Conservation (phyloP, 306 rosid genomes). For the Begonia fuchsioides region DNA sequence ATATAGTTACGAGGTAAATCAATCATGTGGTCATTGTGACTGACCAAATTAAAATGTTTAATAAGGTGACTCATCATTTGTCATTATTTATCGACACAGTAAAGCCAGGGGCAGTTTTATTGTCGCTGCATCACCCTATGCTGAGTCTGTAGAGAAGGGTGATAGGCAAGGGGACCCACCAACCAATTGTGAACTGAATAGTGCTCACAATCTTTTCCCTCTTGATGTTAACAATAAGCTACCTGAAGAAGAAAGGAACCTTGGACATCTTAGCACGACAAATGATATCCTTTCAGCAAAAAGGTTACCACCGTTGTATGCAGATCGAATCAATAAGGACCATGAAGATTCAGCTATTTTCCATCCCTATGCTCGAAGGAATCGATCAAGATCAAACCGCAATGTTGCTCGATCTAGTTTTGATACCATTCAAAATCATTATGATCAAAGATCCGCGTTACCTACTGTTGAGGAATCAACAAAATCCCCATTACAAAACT, state of each 20-base stretch:
- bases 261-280: too few relatives aligned
- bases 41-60: too few relatives aligned
- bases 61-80: constrained; percentile 1
- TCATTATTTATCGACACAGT: constrained; percentile 38
- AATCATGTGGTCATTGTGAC: not conserved
- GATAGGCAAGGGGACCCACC: constrained; percentile 69
- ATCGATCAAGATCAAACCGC: constrained; percentile 75
- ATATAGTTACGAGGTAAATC: constrained; percentile 70
- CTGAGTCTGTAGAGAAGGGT: constrained; percentile 92
- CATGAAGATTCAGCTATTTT: constrained; percentile 81
- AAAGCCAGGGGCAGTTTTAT: constrained; percentile 86
- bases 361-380: constrained; percentile 91
- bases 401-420: constrained; percentile 45
- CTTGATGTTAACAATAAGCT: too few relatives aligned
- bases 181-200: constrained; percentile 66
- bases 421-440: too few relatives aligned
- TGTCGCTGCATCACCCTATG: constrained; percentile 89
- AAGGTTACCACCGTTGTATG: constrained; percentile 76
- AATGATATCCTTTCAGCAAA: constrained; percentile 56
- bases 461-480: constrained; percentile 37
- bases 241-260: too few relatives aligned
- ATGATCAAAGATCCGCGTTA: constrained; percentile 21
- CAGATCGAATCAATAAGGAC: constrained; percentile 73
- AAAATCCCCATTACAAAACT: constrained; percentile 19
- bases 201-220: too few relatives aligned